Evolutionary conservation across 1,284 basidiomycete species (phyloP).

Genomic region (Leucoagaricus sp.): DNA sequence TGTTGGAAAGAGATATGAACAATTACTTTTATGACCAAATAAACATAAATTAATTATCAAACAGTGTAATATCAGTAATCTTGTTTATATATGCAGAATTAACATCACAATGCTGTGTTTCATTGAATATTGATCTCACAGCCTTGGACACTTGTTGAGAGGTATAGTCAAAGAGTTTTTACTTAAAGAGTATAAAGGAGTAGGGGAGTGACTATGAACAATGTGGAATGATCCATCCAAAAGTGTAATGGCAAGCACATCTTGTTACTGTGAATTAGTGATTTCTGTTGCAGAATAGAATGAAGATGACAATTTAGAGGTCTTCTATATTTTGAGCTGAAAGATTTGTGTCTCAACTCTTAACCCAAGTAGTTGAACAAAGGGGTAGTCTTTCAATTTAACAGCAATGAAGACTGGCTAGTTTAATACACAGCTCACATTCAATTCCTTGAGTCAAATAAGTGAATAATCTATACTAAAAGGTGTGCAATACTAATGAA

Average conservation of each 20-base stretch:
- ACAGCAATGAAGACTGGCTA: constrained; percentile 54
- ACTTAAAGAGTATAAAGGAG: constrained; percentile 22
- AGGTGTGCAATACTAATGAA: no score
- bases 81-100: constrained; percentile 54
- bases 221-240: constrained; percentile 71
- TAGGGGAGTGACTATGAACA: constrained; percentile 48
- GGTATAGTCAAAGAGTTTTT: no score
- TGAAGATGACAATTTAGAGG: constrained; percentile 57
- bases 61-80: constrained; percentile 55
- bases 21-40: constrained; percentile 73
- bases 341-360: constrained; percentile 48
- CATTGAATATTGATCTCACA: constrained; percentile 44
- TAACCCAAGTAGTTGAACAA: no score
- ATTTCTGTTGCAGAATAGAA: constrained; percentile 47
- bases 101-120: constrained; percentile 43
- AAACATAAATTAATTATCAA: constrained; percentile 50
- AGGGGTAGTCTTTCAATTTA: constrained; percentile 57
- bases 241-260: constrained; percentile 57
- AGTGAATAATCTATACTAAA: no score
- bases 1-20: constrained; percentile 7
- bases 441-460: no score
- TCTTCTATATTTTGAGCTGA: constrained; percentile 44
- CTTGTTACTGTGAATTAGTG: no score
- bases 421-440: no score
- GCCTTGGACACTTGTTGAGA: constrained; percentile 49